Evolutionary conservation across 2,329 filamentous ascomycete genomes (phyloP).

Genomic region (Lecanicillium sp.): DNA sequence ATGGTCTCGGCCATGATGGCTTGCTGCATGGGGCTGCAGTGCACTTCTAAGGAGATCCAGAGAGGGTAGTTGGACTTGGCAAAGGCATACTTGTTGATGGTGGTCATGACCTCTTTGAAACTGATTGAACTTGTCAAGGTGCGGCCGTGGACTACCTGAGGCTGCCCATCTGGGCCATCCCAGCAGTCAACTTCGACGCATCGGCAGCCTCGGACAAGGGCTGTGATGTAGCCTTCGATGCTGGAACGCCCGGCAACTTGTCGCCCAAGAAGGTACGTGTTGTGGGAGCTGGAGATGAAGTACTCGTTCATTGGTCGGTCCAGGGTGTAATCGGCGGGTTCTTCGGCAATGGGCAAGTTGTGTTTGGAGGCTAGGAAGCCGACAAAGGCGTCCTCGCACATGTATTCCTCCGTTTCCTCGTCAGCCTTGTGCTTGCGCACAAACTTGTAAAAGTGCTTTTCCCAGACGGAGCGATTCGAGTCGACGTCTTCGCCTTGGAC

Average conservation of each 20-base stretch:
- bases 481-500: constrained; percentile 72
- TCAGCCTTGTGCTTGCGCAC: constrained; percentile 49
- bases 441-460: constrained; percentile 63
- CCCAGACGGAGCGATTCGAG: constrained; percentile 58
- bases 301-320: constrained; percentile 91
- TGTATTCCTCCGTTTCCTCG: constrained; percentile 36
- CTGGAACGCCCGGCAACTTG: constrained; percentile 88
- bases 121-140: constrained; percentile 83
- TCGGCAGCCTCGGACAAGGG: constrained; percentile 80
- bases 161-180: constrained; percentile 83
- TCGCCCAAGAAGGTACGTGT: constrained; percentile 88
- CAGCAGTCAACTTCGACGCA: constrained; percentile 98
- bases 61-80: constrained; percentile 78
- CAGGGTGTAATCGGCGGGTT: constrained; percentile 55
- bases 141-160: constrained; percentile 83
- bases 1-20: constrained; percentile 84
- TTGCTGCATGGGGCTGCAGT: constrained; percentile 80
- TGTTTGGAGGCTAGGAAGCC: constrained; percentile 67
- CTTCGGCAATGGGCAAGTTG: constrained; percentile 59
- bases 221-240: constrained; percentile 88
- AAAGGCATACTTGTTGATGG: constrained; percentile 94
- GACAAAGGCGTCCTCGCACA: constrained; percentile 74
- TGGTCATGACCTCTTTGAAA: constrained; percentile 85
- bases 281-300: constrained; percentile 97
- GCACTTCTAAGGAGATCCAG: constrained; percentile 92